Evolutionary conservation across 2,329 filamentous ascomycete species (phyloP), one percentile per base, ranked within the genome.

Genomic region (Teratosphaeria pseudoeucalypti): DNA sequence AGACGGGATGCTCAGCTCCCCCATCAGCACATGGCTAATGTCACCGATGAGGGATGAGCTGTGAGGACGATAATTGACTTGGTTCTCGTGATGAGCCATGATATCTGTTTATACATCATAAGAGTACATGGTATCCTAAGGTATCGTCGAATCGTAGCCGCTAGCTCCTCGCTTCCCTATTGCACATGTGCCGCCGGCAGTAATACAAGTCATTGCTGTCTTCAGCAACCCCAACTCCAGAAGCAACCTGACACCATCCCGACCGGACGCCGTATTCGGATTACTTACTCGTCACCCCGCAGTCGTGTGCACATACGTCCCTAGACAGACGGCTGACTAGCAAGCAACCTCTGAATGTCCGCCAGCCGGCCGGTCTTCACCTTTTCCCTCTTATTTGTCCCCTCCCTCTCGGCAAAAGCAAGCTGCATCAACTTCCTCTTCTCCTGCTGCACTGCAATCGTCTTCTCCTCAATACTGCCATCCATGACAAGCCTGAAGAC

Each of bases 401-500:
- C 75, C 61, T 71, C 71, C 67, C 86, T 88, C 75, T 95, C 91
- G 60, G 85, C 82, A 74, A 95, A 94, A 0, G 90, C 90, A 67
- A 89, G 82, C 39, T 80, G 83, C 72, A 94, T 90, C 56, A 95
- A 75, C 67, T 86, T 81, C 49, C 90, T 81, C 79, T 96, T 96
- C 67, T 88, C 84, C 47, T 82, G 79, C 73, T 96, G 91, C 54
- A 95, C 85, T 19, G 85, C 81, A 43, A 95, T 76, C 23, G 95
- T 90, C 0, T 85, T 80, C 71, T 95, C 88, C 72, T 96, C 92
- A 5, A 96, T 85, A 7, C 83, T 88, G 0, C 80, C 82, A 66
- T 95, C 88, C 76, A 95, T 87, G 1, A 96, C 83, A 10, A 96
- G 77, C 54, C 90, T 80, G 79, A 90, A 94, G 1, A 95, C 86